Conservation (phyloP, 805 yeast genomes). For the Barnettozyma populi region DNA sequence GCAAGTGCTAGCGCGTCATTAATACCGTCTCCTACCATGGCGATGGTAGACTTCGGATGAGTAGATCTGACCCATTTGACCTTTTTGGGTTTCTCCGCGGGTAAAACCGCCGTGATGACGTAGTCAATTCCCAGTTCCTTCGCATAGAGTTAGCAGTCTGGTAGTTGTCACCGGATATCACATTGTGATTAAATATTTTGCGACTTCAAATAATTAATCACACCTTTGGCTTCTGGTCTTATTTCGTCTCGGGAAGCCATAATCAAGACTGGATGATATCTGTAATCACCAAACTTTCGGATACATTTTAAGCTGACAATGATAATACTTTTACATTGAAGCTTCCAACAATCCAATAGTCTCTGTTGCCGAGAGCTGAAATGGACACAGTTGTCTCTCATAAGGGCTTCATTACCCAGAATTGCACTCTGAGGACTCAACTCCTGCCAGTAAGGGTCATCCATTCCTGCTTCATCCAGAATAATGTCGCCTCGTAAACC, state of each 20-base stretch:
- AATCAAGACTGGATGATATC: slow-evolving; percentile 38
- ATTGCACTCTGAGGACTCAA: slow-evolving; percentile 33
- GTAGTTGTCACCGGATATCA: slow-evolving; percentile 72
- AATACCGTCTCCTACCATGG: slow-evolving; percentile 82
- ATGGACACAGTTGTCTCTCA: slow-evolving; percentile 41
- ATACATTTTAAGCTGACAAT: slow-evolving; percentile 41
- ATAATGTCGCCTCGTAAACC: slow-evolving; percentile 47
- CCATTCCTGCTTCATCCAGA: slow-evolving; percentile 16
- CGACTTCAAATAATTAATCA: slow-evolving; percentile 37
- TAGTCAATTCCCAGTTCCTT: slow-evolving; percentile 53
- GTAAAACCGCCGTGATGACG: slow-evolving; percentile 67
- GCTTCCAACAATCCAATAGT: slow-evolving; percentile 49
- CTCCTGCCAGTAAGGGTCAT: slow-evolving; percentile 28
- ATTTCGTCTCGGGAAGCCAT: slow-evolving; percentile 58
- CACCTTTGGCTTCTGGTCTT: slow-evolving; percentile 50
- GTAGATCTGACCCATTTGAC: slow-evolving; percentile 49
- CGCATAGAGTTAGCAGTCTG: slow-evolving; percentile 63
- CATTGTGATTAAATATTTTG: slow-evolving; percentile 52
- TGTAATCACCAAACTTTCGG: slow-evolving; percentile 24
- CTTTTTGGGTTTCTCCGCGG: slow-evolving; percentile 63
- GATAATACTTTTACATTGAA: slow-evolving; percentile 58
- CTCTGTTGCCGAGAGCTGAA: slow-evolving; percentile 31
- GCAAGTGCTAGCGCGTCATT: slow-evolving; percentile 81
- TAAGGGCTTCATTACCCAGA: slow-evolving; percentile 57
- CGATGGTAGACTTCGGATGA: slow-evolving; percentile 31